Evolutionary conservation across 23 red algal genomes (phyloP).

Genomic region (Cyanidiococcus yangmingshanensis): DNA sequence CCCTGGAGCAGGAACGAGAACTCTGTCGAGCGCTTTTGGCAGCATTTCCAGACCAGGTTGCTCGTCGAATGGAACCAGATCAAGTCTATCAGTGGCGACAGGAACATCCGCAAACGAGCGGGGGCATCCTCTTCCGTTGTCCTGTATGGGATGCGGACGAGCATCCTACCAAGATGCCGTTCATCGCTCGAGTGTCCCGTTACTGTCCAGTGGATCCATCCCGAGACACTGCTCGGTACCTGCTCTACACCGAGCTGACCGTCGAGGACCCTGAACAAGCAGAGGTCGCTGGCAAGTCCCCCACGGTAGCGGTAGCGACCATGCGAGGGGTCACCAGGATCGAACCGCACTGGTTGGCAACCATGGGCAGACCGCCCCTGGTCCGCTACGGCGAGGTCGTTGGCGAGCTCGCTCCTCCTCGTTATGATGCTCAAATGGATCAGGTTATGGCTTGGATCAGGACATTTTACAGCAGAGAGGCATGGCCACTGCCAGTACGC

Average conservation of each 20-base stretch:
- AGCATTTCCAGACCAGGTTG: constrained; percentile 7
- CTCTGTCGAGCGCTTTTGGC: background rate
- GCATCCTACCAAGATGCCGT: background rate
- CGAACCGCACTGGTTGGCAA: background rate
- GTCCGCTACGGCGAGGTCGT: background rate
- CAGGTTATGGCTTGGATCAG: constrained; percentile 3
- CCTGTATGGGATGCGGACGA: background rate
- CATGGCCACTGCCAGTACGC: background rate
- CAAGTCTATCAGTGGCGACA: background rate
- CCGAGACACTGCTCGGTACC: background rate
- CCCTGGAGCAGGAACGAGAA: background rate
- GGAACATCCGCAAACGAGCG: background rate
- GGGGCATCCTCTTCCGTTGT: background rate
- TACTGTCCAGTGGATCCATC: background rate
- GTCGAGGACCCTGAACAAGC: background rate
- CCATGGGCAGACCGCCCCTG: background rate
- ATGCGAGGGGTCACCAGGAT: background rate
- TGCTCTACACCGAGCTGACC: background rate
- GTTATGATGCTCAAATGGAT: constrained; percentile 4
- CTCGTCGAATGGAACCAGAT: background rate
- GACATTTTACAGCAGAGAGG: background rate
- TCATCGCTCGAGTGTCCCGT: background rate
- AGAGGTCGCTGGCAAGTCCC: background rate
- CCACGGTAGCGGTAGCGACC: background rate
- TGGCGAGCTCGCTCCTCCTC: background rate